Base-by-base conservation (phyloP, 148 eudicot genomes). In the Nepenthes mirabilis region DNA sequence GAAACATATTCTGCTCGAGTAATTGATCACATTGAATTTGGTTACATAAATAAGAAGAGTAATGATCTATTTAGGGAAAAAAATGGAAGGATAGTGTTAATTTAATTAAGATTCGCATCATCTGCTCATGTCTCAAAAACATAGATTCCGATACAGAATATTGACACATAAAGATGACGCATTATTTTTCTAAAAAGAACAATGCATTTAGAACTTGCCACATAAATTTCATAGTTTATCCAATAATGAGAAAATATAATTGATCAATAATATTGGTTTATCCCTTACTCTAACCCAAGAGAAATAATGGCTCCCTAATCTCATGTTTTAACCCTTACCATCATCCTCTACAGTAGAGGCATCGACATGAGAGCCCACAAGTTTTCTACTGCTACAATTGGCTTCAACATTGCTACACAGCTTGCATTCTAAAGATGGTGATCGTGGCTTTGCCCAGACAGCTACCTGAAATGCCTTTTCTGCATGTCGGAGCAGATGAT, bases 401-500 rank as follows among this genome's bases (percentile, higher is more conserved):
- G 54, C 55, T 64, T 58, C 60, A 73, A 36, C 72, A 14, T 69
- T 66, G 35, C 58, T 59, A 56, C 78, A 67, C 64, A 50, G 67
- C 40, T 64, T 72, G 55, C 82, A 68, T 47, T 61, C 74, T 58
- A 77, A 63, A 36, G 64, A 64, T 59, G 67, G 40, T 61, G 79
- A 52, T 34, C 75, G 70, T 56, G 76, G 68, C 37, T 72, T 83
- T 54, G 73, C 72, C 33, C 63, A 59, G 65, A 64, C 68, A 34
- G 69, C 75, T 33, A 48, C 65, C 68, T 51, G 65, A 62, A 89
- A 61, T 62, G 78, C 4, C 55, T 72, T 72, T 50, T 75, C 71
- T 49, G 76, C 65, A 61, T 87, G 79, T 62, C 60, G 37, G 55
- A 84, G 80, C 47, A 93, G 70, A 71, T 89, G 84, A 67, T 81